A percentile compares a stretch with the other conserved stretches of the same genome.
These are phyloP conservation scores for Xylaria bambusicola DNA, from an alignment of 495 filamentous ascomycete genomes.

Conservation along the genomic window DNA sequence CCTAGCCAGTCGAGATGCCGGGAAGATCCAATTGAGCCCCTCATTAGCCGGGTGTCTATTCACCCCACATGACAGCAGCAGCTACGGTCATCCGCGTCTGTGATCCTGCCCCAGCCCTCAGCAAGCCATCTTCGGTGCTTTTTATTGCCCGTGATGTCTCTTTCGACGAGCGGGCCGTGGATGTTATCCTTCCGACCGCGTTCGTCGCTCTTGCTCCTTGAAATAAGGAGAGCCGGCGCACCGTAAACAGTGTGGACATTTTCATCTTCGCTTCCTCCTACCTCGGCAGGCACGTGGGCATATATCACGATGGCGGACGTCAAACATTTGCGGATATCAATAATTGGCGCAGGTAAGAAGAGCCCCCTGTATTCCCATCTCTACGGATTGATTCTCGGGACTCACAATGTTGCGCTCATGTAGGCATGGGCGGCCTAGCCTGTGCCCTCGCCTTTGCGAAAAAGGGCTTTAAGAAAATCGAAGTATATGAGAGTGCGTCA, in stretches of 20 bases:
- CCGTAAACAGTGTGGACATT: background rate
- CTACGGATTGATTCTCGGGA: background rate
- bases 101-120: background rate
- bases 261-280: background rate
- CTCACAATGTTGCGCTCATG: background rate
- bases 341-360: constrained; percentile 45
- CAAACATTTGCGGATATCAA: constrained; percentile 42
- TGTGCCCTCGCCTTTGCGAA: constrained; percentile 71
- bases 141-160: constrained; percentile 18
- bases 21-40: constrained; percentile 24
- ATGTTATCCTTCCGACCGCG: background rate
- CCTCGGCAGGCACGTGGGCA: background rate
- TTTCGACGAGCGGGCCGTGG: background rate
- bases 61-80: constrained; percentile 23
- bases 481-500: constrained; percentile 71
- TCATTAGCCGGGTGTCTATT: constrained; percentile 36
- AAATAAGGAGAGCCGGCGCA: background rate
- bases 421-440: constrained; percentile 78
- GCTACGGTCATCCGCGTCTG: constrained; percentile 6
- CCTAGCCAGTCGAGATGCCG: constrained; percentile 31
- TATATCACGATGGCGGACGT: constrained; percentile 40
- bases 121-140: constrained; percentile 1
- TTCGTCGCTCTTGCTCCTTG: background rate
- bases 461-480: constrained; percentile 70
- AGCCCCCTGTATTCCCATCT: background rate